Conservation (phyloP, 2,329 filamentous ascomycete species). For the Aspergillus carbonarius region DNA sequence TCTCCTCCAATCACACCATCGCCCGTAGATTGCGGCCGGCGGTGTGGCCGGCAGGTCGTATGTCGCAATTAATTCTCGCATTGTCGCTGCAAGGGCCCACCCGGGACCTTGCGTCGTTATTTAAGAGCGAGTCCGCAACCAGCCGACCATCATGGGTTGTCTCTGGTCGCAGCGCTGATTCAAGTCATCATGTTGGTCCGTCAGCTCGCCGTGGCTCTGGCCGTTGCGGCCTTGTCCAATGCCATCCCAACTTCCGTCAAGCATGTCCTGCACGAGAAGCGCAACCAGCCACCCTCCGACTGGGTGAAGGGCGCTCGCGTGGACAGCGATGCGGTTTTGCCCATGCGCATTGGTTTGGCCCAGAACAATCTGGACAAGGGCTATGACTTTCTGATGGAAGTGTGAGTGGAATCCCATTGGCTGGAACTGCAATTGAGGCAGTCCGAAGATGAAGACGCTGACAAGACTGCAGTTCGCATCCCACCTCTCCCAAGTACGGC, state of each 20-base stretch:
- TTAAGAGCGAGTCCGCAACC: neutral
- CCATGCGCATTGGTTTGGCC: constrained; percentile 49
- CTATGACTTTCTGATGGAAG: constrained; percentile 44
- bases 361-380: constrained; percentile 48
- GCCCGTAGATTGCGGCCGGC: neutral
- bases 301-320: constrained; percentile 43
- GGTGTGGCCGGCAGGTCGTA: neutral
- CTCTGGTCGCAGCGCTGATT: neutral
- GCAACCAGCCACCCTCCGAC: constrained; percentile 28
- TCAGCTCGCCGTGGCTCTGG: constrained; percentile 11
- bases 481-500: constrained; percentile 43
- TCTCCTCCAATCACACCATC: neutral
- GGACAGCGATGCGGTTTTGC: constrained; percentile 37
- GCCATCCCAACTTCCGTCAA: constrained; percentile 29
- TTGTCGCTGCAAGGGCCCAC: constrained; percentile 1
- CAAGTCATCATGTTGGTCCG: constrained; percentile 1
- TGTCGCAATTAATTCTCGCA: constrained; percentile 3
- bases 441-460: neutral
- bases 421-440: neutral
- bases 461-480: constrained; percentile 35
- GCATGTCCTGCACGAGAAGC: constrained; percentile 48
- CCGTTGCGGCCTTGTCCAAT: constrained; percentile 19
- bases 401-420: constrained; percentile 24
- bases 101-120: neutral
- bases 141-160: neutral